Conservation (phyloP, 768 basidiomycete species). For the Mycena filopes region DNA sequence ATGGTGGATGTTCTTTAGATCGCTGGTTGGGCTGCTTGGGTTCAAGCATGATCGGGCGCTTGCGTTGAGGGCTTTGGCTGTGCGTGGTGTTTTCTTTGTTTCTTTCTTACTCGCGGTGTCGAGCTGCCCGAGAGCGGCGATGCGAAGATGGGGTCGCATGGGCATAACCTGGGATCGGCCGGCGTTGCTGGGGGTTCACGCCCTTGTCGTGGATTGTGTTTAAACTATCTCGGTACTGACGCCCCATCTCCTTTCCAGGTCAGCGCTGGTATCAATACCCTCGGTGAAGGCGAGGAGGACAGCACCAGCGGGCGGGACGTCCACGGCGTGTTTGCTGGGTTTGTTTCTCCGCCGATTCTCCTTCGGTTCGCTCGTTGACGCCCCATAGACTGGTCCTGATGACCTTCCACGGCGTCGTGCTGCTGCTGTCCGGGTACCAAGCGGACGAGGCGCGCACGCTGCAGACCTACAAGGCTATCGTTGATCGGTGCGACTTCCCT, state of each 20-base stretch:
- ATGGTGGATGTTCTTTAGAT: constrained; percentile 48
- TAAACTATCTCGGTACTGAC: neutral
- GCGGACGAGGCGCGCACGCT: constrained; percentile 76
- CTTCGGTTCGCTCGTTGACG: neutral
- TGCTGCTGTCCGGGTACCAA: constrained; percentile 79
- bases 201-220: no score
- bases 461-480: constrained; percentile 69
- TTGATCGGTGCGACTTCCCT: constrained; percentile 61
- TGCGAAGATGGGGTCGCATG: no score
- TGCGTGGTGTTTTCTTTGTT: constrained; percentile 38
- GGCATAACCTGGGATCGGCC: no score
- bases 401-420: constrained; percentile 80
- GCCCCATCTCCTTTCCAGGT: constrained; percentile 2
- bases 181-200: no score
- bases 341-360: constrained; percentile 14
- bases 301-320: constrained; percentile 67
- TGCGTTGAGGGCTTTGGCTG: constrained; percentile 74
- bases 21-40: constrained; percentile 79
- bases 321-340: constrained; percentile 84
- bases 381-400: constrained; percentile 73
- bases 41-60: constrained; percentile 78
- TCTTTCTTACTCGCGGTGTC: neutral
- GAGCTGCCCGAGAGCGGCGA: no score
- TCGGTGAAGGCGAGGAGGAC: neutral
- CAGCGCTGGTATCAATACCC: constrained; percentile 22